phyloP scores from a whole-genome alignment of 2,329 filamentous ascomycete species.

The Microcera coccophila region DNA sequence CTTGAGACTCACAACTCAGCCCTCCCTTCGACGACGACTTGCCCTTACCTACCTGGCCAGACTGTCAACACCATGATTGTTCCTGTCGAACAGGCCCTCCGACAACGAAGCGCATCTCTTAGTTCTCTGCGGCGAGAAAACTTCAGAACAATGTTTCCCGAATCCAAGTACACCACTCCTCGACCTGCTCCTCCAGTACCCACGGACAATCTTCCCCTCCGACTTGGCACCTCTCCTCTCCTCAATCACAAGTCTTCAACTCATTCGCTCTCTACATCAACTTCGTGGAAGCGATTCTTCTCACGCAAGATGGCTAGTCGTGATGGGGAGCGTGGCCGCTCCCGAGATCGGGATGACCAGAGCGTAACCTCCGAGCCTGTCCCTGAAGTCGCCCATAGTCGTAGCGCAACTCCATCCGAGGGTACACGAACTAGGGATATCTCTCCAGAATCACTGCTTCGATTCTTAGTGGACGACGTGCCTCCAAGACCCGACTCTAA shows the following conservation, averaged over 20 bases:
- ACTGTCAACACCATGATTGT: constrained; percentile 79
- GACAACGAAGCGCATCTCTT: constrained; percentile 62
- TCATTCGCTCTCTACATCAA: constrained; percentile 47
- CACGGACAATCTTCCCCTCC: constrained; percentile 18
- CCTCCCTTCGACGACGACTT: constrained; percentile 70
- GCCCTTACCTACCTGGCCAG: constrained; percentile 85
- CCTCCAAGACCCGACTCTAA: constrained; percentile 28
- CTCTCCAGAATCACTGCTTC: constrained; percentile 52
- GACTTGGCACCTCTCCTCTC: constrained; percentile 31
- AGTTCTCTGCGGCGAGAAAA: constrained; percentile 56
- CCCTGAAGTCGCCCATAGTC: constrained; percentile 13
- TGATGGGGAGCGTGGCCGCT: constrained; percentile 34
- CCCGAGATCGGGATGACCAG: constrained; percentile 26
- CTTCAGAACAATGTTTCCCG: constrained; percentile 72
- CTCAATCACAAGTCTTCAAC: constrained; percentile 39
- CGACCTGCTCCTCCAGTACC: constrained; percentile 48
- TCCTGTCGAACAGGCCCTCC: constrained; percentile 62
- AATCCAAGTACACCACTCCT: constrained; percentile 70
- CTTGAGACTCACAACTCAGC: constrained; percentile 71
- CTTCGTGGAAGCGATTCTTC: constrained; percentile 50
- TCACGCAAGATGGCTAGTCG: constrained; percentile 37
- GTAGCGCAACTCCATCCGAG: constrained; percentile 32
- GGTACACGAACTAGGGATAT: constrained; percentile 47
- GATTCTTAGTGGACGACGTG: constrained; percentile 48
- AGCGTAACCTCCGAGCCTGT: constrained; percentile 5